Conservation (phyloP, 345 rosid species). For the Euphorbia pulcherrima region DNA sequence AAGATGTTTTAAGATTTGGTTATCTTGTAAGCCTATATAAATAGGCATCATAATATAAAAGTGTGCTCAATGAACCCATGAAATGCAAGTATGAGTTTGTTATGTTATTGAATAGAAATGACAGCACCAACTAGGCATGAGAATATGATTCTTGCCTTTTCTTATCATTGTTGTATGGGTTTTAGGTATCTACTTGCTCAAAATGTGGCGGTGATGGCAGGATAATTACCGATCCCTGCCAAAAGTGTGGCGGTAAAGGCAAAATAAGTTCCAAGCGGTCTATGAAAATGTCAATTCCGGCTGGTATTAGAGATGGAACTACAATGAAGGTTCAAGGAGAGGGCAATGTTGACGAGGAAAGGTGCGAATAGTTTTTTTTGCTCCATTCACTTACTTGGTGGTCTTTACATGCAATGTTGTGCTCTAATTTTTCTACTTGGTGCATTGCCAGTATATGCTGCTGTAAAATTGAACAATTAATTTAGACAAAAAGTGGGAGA, state of each 20-base stretch:
- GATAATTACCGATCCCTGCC: constrained; percentile 68
- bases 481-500: background rate
- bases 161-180: constrained; percentile 20
- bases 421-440: background rate
- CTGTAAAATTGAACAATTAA: background rate
- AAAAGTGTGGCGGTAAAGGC: constrained; percentile 59
- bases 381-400: background rate
- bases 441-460: background rate
- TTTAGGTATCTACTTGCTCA: constrained; percentile 80
- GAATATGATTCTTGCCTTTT: background rate
- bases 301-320: constrained; percentile 78
- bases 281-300: constrained; percentile 57
- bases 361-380: constrained; percentile 35
- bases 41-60: no score
- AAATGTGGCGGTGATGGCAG: constrained; percentile 79
- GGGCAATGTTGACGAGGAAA: constrained; percentile 64
- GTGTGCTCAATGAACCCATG: no score
- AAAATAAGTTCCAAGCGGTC: constrained; percentile 48
- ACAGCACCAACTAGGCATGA: no score
- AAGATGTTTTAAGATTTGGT: no score
- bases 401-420: background rate
- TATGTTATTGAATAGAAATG: no score
- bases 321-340: constrained; percentile 61
- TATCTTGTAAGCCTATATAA: no score
- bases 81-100: no score